phyloP scores from a whole-genome alignment of 495 filamentous ascomycete species.

The Pseudoneurospora amorphoporcata region DNA sequence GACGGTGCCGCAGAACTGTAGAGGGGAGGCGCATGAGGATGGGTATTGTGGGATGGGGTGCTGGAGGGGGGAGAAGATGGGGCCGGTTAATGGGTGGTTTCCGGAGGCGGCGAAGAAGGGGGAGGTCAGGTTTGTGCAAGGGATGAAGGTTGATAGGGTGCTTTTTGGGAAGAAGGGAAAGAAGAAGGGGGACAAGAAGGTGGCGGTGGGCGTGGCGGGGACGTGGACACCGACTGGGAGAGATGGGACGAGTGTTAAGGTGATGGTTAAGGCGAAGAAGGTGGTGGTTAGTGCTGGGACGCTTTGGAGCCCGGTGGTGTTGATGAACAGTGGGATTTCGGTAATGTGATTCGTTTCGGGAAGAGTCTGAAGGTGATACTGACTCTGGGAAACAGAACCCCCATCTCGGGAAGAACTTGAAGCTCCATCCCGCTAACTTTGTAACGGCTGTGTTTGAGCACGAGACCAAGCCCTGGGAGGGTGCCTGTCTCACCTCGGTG shows the following conservation, averaged over 20 bases:
- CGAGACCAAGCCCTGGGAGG: constrained; percentile 68
- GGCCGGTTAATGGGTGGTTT: constrained; percentile 65
- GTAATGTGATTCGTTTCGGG: constrained; percentile 19
- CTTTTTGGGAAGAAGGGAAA: constrained; percentile 43
- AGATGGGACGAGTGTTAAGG: constrained; percentile 44
- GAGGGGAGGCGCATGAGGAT: constrained; percentile 58
- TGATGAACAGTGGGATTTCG: constrained; percentile 60
- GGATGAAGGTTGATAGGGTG: constrained; percentile 56
- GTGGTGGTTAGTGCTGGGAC: constrained; percentile 69
- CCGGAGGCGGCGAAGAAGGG: constrained; percentile 67
- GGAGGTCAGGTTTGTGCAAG: constrained; percentile 64
- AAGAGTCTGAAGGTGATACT: constrained; percentile 9
- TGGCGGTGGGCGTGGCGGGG: constrained; percentile 58
- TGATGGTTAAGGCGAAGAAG: constrained; percentile 69
- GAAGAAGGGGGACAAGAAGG: constrained; percentile 43
- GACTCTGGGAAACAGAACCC: constrained; percentile 46
- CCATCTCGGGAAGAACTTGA: constrained; percentile 73
- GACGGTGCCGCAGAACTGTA: constrained; percentile 70
- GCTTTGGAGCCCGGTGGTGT: constrained; percentile 62
- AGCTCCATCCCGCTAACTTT: constrained; percentile 64
- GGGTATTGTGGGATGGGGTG: constrained; percentile 77
- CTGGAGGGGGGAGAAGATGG: constrained; percentile 60
- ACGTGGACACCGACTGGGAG: constrained; percentile 61
- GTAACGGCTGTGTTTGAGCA: constrained; percentile 54
- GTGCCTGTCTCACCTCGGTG: constrained; percentile 55